Evolutionary conservation across 208 protist species (phyloP).

Genomic region (Blechomonas ayalai): DNA sequence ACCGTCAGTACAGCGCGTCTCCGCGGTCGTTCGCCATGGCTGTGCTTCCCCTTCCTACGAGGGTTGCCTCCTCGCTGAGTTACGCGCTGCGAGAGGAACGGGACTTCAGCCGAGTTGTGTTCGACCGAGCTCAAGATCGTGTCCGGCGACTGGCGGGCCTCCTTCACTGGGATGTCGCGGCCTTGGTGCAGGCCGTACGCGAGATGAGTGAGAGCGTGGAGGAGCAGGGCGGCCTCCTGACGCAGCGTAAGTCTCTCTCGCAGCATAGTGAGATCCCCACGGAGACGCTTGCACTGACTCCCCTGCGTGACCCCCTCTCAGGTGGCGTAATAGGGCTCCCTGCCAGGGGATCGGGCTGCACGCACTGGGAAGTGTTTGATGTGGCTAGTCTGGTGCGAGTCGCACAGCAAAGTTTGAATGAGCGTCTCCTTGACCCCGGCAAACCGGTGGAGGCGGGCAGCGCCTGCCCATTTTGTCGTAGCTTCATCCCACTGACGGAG

Average conservation of each 20-base stretch:
- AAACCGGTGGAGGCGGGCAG: slow-evolving; percentile 2
- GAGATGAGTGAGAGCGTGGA: slow-evolving; percentile 9
- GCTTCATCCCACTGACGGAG: slow-evolving; percentile 13
- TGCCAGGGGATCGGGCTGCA: slow-evolving; percentile 39
- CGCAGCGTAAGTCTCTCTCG: slow-evolving; percentile 10
- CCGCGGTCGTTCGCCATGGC: too few relatives aligned
- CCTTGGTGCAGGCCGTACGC: slow-evolving; percentile 17
- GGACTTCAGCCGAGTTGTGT: too few relatives aligned
- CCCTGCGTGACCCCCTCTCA: slow-evolving; percentile 63
- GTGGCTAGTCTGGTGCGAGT: slow-evolving; percentile 50
- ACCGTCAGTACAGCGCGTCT: too few relatives aligned
- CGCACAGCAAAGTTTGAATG: slow-evolving; percentile 17
- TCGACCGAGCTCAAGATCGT: too few relatives aligned
- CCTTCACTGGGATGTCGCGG: background rate
- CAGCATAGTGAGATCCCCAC: too few relatives aligned
- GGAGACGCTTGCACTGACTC: too few relatives aligned
- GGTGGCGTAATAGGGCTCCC: slow-evolving; percentile 39
- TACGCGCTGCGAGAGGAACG: too few relatives aligned
- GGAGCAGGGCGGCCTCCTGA: background rate
- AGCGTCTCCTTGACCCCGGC: slow-evolving; percentile 11
- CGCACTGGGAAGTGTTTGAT: slow-evolving; percentile 76
- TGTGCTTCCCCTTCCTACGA: too few relatives aligned
- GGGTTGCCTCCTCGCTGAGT: too few relatives aligned
- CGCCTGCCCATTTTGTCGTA: slow-evolving; percentile 47
- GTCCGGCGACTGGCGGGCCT: background rate